These are phyloP conservation scores for Rutstroemia sp. DNA, from an alignment of 2,329 filamentous ascomycete species.

Conservation along the genomic window DNA sequence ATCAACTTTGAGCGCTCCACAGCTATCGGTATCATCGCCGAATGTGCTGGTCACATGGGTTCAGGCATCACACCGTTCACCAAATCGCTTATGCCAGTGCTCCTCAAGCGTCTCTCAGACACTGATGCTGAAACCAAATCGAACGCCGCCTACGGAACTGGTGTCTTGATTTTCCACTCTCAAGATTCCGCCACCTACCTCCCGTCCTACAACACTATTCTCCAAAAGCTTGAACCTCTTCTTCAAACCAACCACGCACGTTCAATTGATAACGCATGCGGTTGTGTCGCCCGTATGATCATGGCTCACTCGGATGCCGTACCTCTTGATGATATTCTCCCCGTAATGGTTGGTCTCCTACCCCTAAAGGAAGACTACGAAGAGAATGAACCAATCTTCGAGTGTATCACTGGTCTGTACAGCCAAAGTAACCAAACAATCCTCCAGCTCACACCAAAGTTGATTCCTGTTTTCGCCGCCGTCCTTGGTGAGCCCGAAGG, in stretches of 20 bases:
- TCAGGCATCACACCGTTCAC: slow-evolving; percentile 77
- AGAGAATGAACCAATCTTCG: slow-evolving; percentile 91
- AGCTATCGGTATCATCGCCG: slow-evolving; percentile 84
- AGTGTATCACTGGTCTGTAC: slow-evolving; percentile 84
- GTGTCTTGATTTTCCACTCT: slow-evolving; percentile 77
- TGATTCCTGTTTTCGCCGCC: slow-evolving; percentile 65
- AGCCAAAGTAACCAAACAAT: slow-evolving; percentile 62
- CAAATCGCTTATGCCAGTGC: slow-evolving; percentile 63
- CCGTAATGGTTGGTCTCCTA: slow-evolving; percentile 68
- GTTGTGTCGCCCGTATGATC: slow-evolving; percentile 89
- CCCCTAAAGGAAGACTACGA: slow-evolving; percentile 91
- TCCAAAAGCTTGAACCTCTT: slow-evolving; percentile 79
- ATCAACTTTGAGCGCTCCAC: slow-evolving; percentile 84
- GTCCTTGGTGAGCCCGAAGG: slow-evolving; percentile 66
- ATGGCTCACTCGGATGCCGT: slow-evolving; percentile 77
- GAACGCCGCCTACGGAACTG: slow-evolving; percentile 87
- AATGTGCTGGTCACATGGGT: slow-evolving; percentile 82
- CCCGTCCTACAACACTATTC: slow-evolving; percentile 68
- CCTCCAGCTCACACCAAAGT: slow-evolving; percentile 59
- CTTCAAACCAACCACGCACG: slow-evolving; percentile 71
- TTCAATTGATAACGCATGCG: slow-evolving; percentile 86
- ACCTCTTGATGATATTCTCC: slow-evolving; percentile 74
- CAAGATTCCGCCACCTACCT: slow-evolving; percentile 63
- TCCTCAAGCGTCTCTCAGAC: slow-evolving; percentile 81
- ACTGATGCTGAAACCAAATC: slow-evolving; percentile 89